Base-by-base conservation (phyloP, 2,329 filamentous ascomycete genomes). In the Thermothelomyces thermophilus region DNA sequence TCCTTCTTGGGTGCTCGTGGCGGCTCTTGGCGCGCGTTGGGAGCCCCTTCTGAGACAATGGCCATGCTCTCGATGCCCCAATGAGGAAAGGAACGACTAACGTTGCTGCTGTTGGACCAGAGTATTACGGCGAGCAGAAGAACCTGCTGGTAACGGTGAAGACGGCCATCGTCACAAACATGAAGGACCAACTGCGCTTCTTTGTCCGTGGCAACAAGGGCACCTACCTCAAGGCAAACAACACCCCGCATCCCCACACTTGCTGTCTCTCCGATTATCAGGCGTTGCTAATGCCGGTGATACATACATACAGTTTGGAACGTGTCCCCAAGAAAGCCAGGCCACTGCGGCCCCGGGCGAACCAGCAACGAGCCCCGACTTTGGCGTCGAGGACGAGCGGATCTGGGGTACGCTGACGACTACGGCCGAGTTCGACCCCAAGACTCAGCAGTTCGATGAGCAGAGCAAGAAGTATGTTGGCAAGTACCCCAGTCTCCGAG, bases 191-290 rank as follows among this genome's bases (percentile, higher is more conserved):
- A 61, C 63, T 84, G 53, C 69, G 80, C 46, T 84, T 74, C 64
- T 83, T 80, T 73, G 73, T 84, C 5, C 67, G 80, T 2, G 82
- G 82, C 19, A 77, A 76, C 1, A 76, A 81, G 62, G 81, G 80
- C 0, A 63, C 64, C 0, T 73, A 66, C 47, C 52, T 71, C 50
- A 73, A 73, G 58, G 67, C 67, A 41, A 13, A 8, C 26, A n/a
- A n/a, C 7, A 8, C 14, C 33, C 33, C 33, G 13, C 33, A n/a
- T 35, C 33, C 6, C 7, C 10, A 24, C 10, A 7, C 17, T 6
- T 19, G 1, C 7, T 10, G 3, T 16, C 17, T 1, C 20, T 13
- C n/a, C 13, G 10, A 7, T 5, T 4, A 2, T 16, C 10, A 4
- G 31, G 31, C 11, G 11, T 5, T 35, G 33, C 33, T 35, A 10